A percentile compares a stretch with the other conserved stretches of the same genome.
These are phyloP conservation scores for Colletotrichum lupini DNA, from an alignment of 2,329 filamentous ascomycete genomes.

Conservation along the genomic window DNA sequence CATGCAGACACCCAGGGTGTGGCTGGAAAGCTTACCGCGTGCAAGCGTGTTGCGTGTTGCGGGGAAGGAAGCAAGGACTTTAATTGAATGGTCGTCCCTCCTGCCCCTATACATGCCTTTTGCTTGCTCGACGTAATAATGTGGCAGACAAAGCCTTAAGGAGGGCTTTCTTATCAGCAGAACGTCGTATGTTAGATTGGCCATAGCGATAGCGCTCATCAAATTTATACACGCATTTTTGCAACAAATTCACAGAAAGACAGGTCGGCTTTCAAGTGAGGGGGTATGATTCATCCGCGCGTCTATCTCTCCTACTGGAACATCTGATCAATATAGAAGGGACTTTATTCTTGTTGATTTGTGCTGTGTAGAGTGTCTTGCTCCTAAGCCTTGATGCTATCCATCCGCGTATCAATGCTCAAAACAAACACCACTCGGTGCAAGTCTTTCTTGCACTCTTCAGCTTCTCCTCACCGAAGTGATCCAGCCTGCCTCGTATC, in stretches of 20 bases:
- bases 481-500: slow-evolving; percentile 25
- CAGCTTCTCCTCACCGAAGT: slow-evolving; percentile 24
- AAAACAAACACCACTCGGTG: slow-evolving; percentile 35
- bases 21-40: slow-evolving; percentile 31
- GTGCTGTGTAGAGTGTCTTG: slow-evolving; percentile 34
- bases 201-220: not conserved
- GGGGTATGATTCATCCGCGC: slow-evolving; percentile 24
- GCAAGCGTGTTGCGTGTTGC: slow-evolving; percentile 23
- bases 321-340: slow-evolving; percentile 27
- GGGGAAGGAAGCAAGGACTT: slow-evolving; percentile 36
- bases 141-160: not conserved
- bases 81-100: slow-evolving; percentile 25
- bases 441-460: slow-evolving; percentile 33
- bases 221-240: not conserved
- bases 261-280: not conserved
- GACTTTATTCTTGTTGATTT: slow-evolving; percentile 27
- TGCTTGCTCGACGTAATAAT: not conserved
- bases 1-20: slow-evolving; percentile 27
- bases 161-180: not conserved
- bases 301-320: slow-evolving; percentile 18
- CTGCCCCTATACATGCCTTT: not conserved
- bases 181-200: not conserved
- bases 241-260: not conserved
- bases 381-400: slow-evolving; percentile 35
- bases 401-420: slow-evolving; percentile 23